Evolutionary conservation across 2,329 filamentous ascomycete species (phyloP).

Genomic region (Ophiocordyceps camponoti-floridani): DNA sequence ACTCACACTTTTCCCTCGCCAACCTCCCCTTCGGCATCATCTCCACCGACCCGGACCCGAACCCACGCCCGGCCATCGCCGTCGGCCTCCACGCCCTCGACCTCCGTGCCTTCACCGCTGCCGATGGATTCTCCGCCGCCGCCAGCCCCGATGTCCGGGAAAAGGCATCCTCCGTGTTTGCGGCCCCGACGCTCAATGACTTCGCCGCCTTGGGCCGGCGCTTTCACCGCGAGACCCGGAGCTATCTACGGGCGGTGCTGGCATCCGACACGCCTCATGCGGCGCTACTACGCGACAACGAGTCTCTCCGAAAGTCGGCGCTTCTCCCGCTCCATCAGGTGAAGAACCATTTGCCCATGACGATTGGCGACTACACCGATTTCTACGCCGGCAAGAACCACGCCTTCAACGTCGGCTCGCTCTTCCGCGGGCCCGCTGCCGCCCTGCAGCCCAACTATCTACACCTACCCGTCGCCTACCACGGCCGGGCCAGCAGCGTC

Average conservation of each 20-base stretch:
- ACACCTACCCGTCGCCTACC: conserved; percentile 65
- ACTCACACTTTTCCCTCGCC: conserved; percentile 44
- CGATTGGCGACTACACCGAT: conserved; percentile 70
- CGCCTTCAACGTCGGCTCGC: conserved; percentile 48
- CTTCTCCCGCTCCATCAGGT: conserved; percentile 22
- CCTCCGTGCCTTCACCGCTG: conserved; percentile 38
- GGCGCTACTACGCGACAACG: conserved; percentile 16
- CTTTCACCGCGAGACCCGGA: conserved; percentile 51
- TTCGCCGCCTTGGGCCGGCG: conserved; percentile 39
- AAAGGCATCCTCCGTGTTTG: conserved; percentile 7
- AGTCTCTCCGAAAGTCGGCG: conserved; percentile 10
- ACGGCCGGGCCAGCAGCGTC: conserved; percentile 59
- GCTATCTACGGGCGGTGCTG: conserved; percentile 43
- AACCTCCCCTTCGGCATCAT: conserved; percentile 80
- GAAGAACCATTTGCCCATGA: conserved; percentile 54
- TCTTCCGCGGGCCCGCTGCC: conserved; percentile 60
- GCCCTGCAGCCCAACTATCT: conserved; percentile 69
- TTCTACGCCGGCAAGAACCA: conserved; percentile 72
- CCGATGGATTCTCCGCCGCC: conserved; percentile 19
- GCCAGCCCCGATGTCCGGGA: not conserved
- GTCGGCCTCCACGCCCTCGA: conserved; percentile 60
- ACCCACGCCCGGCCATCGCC: conserved; percentile 49
- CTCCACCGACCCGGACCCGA: conserved; percentile 35
- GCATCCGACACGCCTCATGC: conserved; percentile 32
- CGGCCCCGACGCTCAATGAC: conserved; percentile 11